Evolutionary conservation across 2,329 filamentous ascomycete species (phyloP).

Genomic region (Stylonectria norvegica): DNA sequence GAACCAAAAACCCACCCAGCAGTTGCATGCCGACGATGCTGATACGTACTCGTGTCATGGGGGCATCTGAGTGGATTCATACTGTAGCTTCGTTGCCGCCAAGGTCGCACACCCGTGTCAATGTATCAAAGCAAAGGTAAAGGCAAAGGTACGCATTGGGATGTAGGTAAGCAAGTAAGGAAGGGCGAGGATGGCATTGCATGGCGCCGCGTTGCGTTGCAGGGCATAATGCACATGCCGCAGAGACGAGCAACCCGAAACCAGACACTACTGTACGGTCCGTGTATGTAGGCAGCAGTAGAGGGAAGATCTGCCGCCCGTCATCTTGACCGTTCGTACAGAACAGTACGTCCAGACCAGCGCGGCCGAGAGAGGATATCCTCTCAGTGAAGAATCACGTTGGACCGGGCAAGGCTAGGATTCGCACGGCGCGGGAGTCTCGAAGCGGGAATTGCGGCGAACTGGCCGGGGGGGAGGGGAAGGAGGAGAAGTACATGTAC

Average conservation of each 20-base stretch:
- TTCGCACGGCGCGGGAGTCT: constrained; percentile 14
- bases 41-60: too few species aligned
- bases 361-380: too few species aligned
- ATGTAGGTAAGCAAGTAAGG: constrained; percentile 1
- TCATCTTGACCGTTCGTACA: constrained; percentile 2
- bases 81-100: background rate
- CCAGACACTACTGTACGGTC: background rate
- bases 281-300: background rate
- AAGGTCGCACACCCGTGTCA: constrained; percentile 4
- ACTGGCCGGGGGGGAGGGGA: constrained; percentile 4
- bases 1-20: constrained; percentile 1
- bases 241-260: constrained; percentile 7
- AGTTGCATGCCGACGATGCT: constrained; percentile 1
- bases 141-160: background rate
- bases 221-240: constrained; percentile 5
- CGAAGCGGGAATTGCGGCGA: constrained; percentile 26
- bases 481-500: too few species aligned
- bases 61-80: constrained; percentile 3
- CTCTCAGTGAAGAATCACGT: too few species aligned
- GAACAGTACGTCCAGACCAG: too few species aligned
- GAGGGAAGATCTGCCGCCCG: constrained; percentile 16
- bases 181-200: constrained; percentile 8
- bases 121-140: background rate
- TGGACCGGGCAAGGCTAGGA: too few species aligned
- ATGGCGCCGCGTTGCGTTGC: too few species aligned